Base-by-base conservation (phyloP, 2,329 filamentous ascomycete species). In the Pseudopyricularia cyperi region DNA sequence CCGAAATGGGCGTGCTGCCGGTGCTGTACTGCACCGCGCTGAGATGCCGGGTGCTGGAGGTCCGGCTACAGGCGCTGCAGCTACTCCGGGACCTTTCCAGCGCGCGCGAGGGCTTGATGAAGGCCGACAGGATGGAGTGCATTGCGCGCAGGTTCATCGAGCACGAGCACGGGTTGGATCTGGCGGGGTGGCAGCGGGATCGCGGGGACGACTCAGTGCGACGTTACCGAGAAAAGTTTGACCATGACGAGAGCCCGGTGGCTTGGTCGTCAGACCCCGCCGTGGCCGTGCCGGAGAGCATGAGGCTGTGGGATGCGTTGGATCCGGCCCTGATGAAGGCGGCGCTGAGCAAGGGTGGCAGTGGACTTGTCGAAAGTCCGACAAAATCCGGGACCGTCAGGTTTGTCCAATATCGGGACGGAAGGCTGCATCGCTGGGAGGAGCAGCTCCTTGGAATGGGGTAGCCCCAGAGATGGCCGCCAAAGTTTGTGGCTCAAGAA, bases 1-100 rank as follows among this genome's bases (percentile, higher is more conserved):
- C 72, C 46, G 69, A 72, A 37, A 70, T 68, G 12, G 68, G 70
- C 19, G 52, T 72, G 0, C 62, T 72, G 26, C 65, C 68, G 0
- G 66, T 69, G 1, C 56, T 74, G 1, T 72, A 70, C 56, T 73
- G 68, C 55, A 65, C 67, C 7, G 64, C 61, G 1, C 57, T 60
- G 34, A 70, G 68, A 50, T 72, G 68, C 48, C 62, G 70, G 1
- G 70, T 71, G 53, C 74, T 66, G 0, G 57, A 66, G 15, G 61
- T 71, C 4, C 57, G 70, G 12, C 62, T 68, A 1, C 63, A 66
- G 1, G 70, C 70, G 0, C 58, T 71, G 0, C 57, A 62, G 12
- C 60, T 72, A 11, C 58, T 72, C 9, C 61, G 58, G 6, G 58
- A 57, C 15, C 57, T 65, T 32, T 57, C 59, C 3, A 47, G 51